phyloP scores from a whole-genome alignment of 345 rosid genomes.

The Populus nigra region DNA sequence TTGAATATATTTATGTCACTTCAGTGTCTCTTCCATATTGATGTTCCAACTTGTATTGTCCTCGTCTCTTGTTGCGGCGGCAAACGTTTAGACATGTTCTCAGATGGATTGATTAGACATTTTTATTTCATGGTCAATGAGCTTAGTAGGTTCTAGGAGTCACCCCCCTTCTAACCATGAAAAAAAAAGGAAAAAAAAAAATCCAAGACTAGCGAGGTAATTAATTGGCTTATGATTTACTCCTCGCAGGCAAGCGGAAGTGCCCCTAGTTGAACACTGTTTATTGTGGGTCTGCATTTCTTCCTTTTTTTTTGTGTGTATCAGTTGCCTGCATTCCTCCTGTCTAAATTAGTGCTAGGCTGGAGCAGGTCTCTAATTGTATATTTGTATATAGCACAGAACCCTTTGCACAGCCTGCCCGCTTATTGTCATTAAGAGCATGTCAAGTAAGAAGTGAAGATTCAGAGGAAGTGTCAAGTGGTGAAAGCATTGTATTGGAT shows the following conservation, averaged over 20 bases:
- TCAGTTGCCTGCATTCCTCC: neutral
- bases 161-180: neutral
- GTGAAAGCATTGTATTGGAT: constrained; percentile 49
- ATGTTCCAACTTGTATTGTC: neutral
- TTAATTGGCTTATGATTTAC: neutral
- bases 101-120: neutral
- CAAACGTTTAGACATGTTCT: neutral
- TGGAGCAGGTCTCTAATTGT: neutral
- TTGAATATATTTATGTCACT: neutral
- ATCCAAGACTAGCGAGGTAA: neutral
- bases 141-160: too few species aligned
- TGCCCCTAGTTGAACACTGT: neutral
- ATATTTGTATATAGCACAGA: constrained; percentile 18
- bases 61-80: neutral
- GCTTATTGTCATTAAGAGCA: constrained; percentile 23
- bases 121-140: too few species aligned
- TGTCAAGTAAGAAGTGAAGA: constrained; percentile 58
- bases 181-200: too few species aligned
- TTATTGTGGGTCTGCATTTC: neutral
- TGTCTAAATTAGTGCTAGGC: neutral
- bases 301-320: too few species aligned
- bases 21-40: neutral
- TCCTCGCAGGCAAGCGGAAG: neutral
- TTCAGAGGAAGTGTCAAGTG: constrained; percentile 42
- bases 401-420: constrained; percentile 26